These are phyloP conservation scores for Lobosporangium transversale DNA, from an alignment of 192 early-diverging fungal genomes.

Conservation along the genomic window DNA sequence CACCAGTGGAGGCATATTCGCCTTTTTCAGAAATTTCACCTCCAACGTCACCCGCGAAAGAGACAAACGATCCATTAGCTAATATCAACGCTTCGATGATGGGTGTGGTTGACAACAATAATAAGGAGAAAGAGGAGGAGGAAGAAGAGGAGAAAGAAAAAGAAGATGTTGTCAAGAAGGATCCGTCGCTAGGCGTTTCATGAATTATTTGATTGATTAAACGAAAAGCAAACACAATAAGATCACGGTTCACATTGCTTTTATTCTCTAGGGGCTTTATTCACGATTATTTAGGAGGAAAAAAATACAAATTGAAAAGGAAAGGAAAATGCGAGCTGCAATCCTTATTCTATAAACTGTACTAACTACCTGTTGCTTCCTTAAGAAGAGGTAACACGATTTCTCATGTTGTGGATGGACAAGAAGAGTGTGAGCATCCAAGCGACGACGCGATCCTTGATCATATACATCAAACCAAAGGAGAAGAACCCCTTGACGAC, in stretches of 20 bases:
- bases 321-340: neutral
- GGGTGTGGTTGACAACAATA: neutral
- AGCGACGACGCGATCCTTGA: conserved; percentile 62
- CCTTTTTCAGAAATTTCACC: conserved; percentile 43
- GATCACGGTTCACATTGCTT: too few relatives aligned
- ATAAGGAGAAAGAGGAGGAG: neutral
- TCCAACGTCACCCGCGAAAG: conserved; percentile 22
- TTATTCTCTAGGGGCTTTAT: too few relatives aligned
- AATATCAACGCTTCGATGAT: neutral
- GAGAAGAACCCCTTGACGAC: conserved; percentile 67
- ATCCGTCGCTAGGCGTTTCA: too few relatives aligned
- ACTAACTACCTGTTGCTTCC: too few relatives aligned
- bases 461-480: conserved; percentile 64
- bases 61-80: neutral
- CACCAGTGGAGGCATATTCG: conserved; percentile 32
- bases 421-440: conserved; percentile 58
- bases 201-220: too few relatives aligned
- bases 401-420: conserved; percentile 37
- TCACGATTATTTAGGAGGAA: too few relatives aligned
- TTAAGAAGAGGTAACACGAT: conserved; percentile 31
- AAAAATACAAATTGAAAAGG: conserved; percentile 3
- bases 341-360: too few relatives aligned
- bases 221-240: too few relatives aligned
- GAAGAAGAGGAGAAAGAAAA: neutral
- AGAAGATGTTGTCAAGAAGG: conserved; percentile 1